phyloP scores from a whole-genome alignment of 345 rosid species.

The Arabis alpina region DNA sequence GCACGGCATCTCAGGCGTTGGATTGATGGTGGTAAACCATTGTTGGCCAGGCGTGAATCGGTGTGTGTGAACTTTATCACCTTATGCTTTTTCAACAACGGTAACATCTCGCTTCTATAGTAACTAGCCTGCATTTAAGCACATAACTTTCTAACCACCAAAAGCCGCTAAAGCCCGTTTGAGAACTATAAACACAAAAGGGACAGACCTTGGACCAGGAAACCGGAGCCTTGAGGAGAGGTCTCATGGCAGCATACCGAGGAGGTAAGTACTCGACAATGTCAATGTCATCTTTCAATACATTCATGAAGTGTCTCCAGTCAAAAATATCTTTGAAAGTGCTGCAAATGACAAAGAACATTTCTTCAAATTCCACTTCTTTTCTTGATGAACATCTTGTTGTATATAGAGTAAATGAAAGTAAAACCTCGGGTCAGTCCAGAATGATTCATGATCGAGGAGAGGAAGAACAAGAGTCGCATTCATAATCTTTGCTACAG shows the following conservation, averaged over 20 bases:
- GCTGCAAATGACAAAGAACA: slow-evolving; percentile 49
- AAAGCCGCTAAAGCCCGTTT: neutral
- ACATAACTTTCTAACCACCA: slow-evolving; percentile 1
- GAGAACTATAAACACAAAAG: neutral
- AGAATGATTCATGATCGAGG: slow-evolving; percentile 94
- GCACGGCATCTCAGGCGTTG: slow-evolving; percentile 91
- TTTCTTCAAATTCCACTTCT: neutral
- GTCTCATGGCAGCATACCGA: slow-evolving; percentile 53
- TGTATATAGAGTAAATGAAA: slow-evolving; percentile 6
- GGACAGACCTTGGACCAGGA: slow-evolving; percentile 97
- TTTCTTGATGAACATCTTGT: neutral
- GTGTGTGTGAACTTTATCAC: slow-evolving; percentile 90
- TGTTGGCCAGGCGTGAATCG: slow-evolving; percentile 89
- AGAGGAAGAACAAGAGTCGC: slow-evolving; percentile 96
- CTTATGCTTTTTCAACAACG: slow-evolving; percentile 69
- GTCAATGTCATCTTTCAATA: slow-evolving; percentile 70
- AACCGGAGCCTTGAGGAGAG: slow-evolving; percentile 82
- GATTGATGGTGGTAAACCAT: slow-evolving; percentile 71
- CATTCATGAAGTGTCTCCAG: slow-evolving; percentile 87
- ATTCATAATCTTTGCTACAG: slow-evolving; percentile 92
- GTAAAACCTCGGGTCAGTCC: slow-evolving; percentile 94
- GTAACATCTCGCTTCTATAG: slow-evolving; percentile 76
- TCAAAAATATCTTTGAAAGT: slow-evolving; percentile 93
- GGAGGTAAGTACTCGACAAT: slow-evolving; percentile 85
- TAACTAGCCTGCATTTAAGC: slow-evolving; percentile 75